These are phyloP conservation scores for Astrephomene gubernaculifera DNA, from an alignment of 139 green algal species.

Conservation along the genomic window DNA sequence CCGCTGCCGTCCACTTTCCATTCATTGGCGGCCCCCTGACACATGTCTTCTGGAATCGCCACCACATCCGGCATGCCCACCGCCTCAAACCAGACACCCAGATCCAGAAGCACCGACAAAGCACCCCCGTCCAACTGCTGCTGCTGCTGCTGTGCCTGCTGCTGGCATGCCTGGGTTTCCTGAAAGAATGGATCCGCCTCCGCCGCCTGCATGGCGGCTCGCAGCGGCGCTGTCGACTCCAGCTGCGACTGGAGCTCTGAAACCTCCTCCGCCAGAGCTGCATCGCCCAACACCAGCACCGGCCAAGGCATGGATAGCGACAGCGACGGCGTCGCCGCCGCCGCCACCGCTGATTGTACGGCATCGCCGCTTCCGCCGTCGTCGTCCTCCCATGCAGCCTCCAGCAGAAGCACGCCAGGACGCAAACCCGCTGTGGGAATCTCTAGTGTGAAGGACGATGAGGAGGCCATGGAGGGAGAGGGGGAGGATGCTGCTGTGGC, in stretches of 20 bases:
- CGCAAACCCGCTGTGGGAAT: not conserved
- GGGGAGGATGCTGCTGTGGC: too few relatives aligned
- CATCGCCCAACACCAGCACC: conserved; percentile 20
- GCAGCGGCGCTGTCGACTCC: conserved; percentile 4
- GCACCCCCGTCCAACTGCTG: conserved; percentile 15
- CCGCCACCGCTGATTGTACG: too few relatives aligned
- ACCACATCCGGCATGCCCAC: conserved; percentile 1
- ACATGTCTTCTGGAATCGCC: not conserved
- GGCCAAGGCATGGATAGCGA: conserved; percentile 34
- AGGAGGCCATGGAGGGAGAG: not conserved
- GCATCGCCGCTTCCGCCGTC: not conserved
- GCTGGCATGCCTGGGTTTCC: not conserved
- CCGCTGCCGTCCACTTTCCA: too few relatives aligned
- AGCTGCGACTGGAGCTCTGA: conserved; percentile 29
- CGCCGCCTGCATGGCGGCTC: not conserved
- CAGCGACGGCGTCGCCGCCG: too few relatives aligned
- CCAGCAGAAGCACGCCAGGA: conserved; percentile 13
- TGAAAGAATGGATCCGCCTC: not conserved
- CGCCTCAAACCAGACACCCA: conserved; percentile 34
- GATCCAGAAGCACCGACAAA: conserved; percentile 19
- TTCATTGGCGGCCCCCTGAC: too few relatives aligned
- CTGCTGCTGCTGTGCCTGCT: not conserved
- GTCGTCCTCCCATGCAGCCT: not conserved
- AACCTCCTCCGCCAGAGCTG: conserved; percentile 15
- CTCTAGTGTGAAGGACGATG: not conserved